A percentile compares a stretch with the other conserved stretches of the same genome.
phyloP scores from a whole-genome alignment of 2,329 filamentous ascomycete genomes.

The Proliferodiscus dingleyae region DNA sequence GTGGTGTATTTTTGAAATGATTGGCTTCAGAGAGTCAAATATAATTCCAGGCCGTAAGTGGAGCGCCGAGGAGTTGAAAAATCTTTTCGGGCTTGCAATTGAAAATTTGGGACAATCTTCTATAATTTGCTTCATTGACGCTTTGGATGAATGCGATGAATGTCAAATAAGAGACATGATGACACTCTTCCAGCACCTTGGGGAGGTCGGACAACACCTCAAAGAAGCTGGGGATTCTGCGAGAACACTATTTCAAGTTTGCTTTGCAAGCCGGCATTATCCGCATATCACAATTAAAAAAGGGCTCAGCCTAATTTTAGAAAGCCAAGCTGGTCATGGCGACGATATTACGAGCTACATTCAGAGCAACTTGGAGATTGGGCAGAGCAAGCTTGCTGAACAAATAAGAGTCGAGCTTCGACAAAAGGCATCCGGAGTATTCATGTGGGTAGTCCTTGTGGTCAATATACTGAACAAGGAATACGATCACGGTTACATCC shows the following conservation, averaged over 20 bases:
- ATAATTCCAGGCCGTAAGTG: constrained; percentile 11
- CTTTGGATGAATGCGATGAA: constrained; percentile 41
- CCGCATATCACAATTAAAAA: constrained; percentile 20
- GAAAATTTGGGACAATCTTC: constrained; percentile 17
- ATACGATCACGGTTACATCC: too few species aligned
- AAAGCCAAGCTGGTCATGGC: constrained; percentile 21
- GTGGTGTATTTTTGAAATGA: constrained; percentile 30
- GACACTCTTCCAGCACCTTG: constrained; percentile 26
- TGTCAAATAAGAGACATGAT: constrained; percentile 31
- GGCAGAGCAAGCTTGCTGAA: too few species aligned
- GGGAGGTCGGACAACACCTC: constrained; percentile 5
- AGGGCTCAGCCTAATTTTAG: constrained; percentile 18
- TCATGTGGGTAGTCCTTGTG: too few species aligned
- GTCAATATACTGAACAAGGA: too few species aligned
- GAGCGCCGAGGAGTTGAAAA: constrained; percentile 22
- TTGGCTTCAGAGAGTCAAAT: background rate
- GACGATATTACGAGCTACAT: too few species aligned
- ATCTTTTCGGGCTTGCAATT: constrained; percentile 25
- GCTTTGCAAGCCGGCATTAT: constrained; percentile 29
- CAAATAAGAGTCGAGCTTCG: too few species aligned
- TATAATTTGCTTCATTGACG: constrained; percentile 38
- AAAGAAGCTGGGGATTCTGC: too few species aligned
- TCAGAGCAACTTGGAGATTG: too few species aligned
- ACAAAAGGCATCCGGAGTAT: too few species aligned
- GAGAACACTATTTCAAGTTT: constrained; percentile 15